A percentile compares a stretch with the other conserved stretches of the same genome.
Evolutionary conservation across 2,329 filamentous ascomycete genomes (phyloP).

Genomic region (Arthrobotrys musiformis): DNA sequence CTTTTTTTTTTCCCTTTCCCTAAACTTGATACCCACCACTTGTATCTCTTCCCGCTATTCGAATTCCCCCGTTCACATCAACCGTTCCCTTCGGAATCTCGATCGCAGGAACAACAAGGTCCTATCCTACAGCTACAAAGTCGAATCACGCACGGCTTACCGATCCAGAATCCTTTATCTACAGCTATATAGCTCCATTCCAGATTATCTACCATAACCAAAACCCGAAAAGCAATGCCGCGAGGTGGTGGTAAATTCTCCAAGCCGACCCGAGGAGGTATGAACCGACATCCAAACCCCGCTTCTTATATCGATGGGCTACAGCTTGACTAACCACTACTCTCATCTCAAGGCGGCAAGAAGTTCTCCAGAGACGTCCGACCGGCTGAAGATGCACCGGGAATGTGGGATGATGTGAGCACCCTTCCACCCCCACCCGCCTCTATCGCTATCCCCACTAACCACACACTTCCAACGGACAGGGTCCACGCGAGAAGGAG

Average conservation of each 20-base stretch:
- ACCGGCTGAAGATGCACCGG: conserved; percentile 84
- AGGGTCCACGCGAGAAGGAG: conserved; percentile 62
- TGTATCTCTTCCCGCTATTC: too few species aligned
- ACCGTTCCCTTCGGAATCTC: not conserved
- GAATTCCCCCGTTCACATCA: not conserved
- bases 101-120: not conserved
- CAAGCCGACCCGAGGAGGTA: conserved; percentile 50
- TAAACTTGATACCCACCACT: too few species aligned
- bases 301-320: too few species aligned
- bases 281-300: not conserved
- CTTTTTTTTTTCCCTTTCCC: not conserved
- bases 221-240: conserved; percentile 24
- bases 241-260: conserved; percentile 51
- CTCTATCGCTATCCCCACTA: not conserved
- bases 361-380: conserved; percentile 92
- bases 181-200: too few species aligned
- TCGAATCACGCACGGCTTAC: not conserved
- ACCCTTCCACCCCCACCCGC: conserved; percentile 42
- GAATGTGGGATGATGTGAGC: conserved; percentile 80
- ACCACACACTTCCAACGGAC: conserved; percentile 42
- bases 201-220: too few species aligned
- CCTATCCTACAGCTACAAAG: not conserved
- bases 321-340: not conserved
- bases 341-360: conserved; percentile 76
- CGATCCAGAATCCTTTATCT: too few species aligned